A percentile compares a stretch with the other conserved stretches of the same genome.
Conservation (phyloP, 306 rosid species). For the Acmispon strigosus region DNA sequence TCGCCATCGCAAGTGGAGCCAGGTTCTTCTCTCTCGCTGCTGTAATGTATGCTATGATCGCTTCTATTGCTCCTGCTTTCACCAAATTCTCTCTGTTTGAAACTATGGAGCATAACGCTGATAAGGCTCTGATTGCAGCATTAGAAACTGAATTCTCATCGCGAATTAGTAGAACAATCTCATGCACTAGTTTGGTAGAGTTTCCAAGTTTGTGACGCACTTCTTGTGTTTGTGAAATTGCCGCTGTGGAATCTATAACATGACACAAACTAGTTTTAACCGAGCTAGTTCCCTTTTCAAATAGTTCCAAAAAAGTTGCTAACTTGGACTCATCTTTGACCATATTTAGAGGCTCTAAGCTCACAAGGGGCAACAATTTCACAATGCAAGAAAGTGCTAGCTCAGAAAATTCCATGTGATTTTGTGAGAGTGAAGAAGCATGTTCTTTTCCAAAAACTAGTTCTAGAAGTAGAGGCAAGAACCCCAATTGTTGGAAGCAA, state of each 20-base stretch:
- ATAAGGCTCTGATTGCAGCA: conserved; percentile 58
- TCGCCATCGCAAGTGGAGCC: conserved; percentile 45
- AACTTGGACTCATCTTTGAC: conserved; percentile 48
- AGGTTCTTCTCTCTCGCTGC: conserved; percentile 33
- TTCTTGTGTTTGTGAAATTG: conserved; percentile 38
- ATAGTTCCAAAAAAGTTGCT: conserved; percentile 26
- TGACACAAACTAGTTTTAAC: conserved; percentile 51
- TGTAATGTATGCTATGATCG: conserved; percentile 45
- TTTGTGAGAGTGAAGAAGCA: conserved; percentile 14
- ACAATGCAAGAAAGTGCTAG: conserved; percentile 48
- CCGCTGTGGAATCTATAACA: conserved; percentile 46
- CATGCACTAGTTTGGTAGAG: conserved; percentile 30
- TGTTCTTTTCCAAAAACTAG: conserved; percentile 39
- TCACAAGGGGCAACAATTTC: conserved; percentile 41
- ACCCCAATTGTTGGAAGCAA: conserved; percentile 49
- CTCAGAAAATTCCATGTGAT: conserved; percentile 35
- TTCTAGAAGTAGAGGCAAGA: conserved; percentile 63
- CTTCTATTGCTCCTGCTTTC: conserved; percentile 47
- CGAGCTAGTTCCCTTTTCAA: conserved; percentile 40
- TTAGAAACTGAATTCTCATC: conserved; percentile 35
- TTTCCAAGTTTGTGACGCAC: conserved; percentile 44
- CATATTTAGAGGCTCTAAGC: conserved; percentile 40
- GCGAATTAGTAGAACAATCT: conserved; percentile 26
- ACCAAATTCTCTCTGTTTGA: conserved; percentile 45
- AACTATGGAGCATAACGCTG: conserved; percentile 44